These are phyloP conservation scores for Debaryomyces fabryi DNA, from an alignment of 1,139 yeast species.

Conservation along the genomic window DNA sequence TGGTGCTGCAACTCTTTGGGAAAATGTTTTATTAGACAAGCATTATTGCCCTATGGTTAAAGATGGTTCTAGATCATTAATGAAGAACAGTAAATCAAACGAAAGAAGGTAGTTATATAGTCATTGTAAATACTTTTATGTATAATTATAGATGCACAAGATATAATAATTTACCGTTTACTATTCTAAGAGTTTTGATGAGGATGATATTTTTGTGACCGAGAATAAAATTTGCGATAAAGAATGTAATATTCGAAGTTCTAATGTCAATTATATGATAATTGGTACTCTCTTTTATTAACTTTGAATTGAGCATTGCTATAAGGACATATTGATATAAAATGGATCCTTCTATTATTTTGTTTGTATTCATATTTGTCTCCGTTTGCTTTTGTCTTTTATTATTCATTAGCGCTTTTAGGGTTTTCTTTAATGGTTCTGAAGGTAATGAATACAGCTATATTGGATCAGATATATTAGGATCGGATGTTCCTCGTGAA, in stretches of 20 bases:
- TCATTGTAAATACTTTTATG: background rate
- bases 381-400: conserved; percentile 17
- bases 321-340: background rate
- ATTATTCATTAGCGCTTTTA: conserved; percentile 19
- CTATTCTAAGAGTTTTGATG: background rate
- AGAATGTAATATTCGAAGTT: background rate
- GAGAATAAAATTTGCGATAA: background rate
- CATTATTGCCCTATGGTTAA: conserved; percentile 85
- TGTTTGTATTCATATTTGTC: conserved; percentile 18
- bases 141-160: background rate
- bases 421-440: conserved; percentile 14
- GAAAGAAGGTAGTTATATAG: conserved; percentile 9
- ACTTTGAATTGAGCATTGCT: background rate
- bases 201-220: background rate
- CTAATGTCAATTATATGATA: background rate
- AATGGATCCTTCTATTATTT: conserved; percentile 17
- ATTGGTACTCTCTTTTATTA: background rate
- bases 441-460: conserved; percentile 21
- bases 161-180: background rate
- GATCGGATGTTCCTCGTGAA: conserved; percentile 29
- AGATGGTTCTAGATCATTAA: conserved; percentile 48
- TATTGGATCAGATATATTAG: conserved; percentile 20
- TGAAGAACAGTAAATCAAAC: conserved; percentile 40
- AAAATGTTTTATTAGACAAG: conserved; percentile 70
- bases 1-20: conserved; percentile 91